Conservation (phyloP, 192 early-diverging fungal species). For the Coemansia sp. region DNA sequence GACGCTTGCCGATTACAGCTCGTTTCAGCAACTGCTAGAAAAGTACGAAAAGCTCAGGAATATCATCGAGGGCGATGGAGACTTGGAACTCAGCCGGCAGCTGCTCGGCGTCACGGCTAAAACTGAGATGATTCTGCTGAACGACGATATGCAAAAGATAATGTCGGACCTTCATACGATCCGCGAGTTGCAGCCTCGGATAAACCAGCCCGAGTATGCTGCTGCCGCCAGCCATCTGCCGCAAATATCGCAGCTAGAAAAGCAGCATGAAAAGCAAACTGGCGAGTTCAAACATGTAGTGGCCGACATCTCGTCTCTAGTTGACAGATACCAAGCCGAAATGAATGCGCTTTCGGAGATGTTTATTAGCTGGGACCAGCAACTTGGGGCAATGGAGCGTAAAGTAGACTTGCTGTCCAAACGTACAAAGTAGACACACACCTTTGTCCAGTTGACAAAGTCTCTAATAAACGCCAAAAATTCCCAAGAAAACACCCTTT, state of each 20-base stretch:
- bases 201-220: constrained; percentile 47
- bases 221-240: constrained; percentile 27
- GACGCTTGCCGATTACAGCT: constrained; percentile 20
- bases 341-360: constrained; percentile 43
- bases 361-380: constrained; percentile 44
- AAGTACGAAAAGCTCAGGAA: constrained; percentile 45
- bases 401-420: constrained; percentile 14
- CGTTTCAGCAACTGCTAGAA: constrained; percentile 22
- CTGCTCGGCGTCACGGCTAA: constrained; percentile 42
- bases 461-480: no score
- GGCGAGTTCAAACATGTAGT: constrained; percentile 19
- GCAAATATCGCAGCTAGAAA: constrained; percentile 17
- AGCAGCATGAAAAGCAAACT: constrained; percentile 27
- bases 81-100: constrained; percentile 33
- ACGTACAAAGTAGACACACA: no score
- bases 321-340: constrained; percentile 46
- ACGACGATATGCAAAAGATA: constrained; percentile 22
- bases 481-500: no score
- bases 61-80: constrained; percentile 45
- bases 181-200: constrained; percentile 26
- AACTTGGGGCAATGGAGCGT: constrained; percentile 33
- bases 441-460: no score
- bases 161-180: constrained; percentile 37
- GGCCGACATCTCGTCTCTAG: constrained; percentile 31
- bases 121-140: constrained; percentile 37